A percentile compares a stretch with the other conserved stretches of the same genome.
These are phyloP conservation scores for Wallacemonas sp. DNA, from an alignment of 208 protist species.

Conservation along the genomic window DNA sequence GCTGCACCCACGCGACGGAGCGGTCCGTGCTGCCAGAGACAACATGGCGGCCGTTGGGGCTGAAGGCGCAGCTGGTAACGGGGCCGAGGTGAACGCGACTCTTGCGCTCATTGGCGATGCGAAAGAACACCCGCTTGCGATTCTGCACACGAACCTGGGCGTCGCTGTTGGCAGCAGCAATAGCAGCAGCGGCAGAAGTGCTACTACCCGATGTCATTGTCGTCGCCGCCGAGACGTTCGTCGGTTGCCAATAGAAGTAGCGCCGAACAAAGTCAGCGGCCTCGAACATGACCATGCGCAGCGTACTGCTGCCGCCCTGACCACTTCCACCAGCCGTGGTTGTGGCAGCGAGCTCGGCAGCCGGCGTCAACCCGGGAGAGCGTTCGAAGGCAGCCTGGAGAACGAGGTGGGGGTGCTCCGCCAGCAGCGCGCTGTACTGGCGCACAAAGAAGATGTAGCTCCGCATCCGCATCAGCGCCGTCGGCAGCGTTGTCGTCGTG, in stretches of 20 bases:
- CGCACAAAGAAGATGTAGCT: constrained; percentile 83
- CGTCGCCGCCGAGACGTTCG: not conserved
- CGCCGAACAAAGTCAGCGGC: constrained; percentile 23
- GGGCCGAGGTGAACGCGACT: constrained; percentile 41
- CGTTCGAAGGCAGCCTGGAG: constrained; percentile 57
- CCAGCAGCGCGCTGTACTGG: constrained; percentile 48
- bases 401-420: constrained; percentile 54
- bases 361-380: constrained; percentile 12
- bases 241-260: constrained; percentile 16
- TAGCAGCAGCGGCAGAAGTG: not conserved
- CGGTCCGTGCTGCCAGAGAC: constrained; percentile 61
- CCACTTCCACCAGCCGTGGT: not conserved
- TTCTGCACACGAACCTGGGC: not conserved
- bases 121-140: constrained; percentile 15
- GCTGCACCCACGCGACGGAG: constrained; percentile 51
- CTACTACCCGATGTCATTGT: not conserved
- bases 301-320: not conserved
- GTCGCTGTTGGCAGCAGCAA: not conserved
- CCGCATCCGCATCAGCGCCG: constrained; percentile 40
- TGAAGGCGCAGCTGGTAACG: constrained; percentile 39
- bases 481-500: constrained; percentile 15
- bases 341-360: constrained; percentile 15
- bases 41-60: constrained; percentile 43
- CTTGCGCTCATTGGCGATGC: constrained; percentile 19
- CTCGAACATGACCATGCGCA: constrained; percentile 29